A percentile compares a stretch with the other conserved stretches of the same genome.
These are phyloP conservation scores for Rhizophagus clarus DNA, from an alignment of 192 early-diverging fungal genomes.

Conservation along the genomic window DNA sequence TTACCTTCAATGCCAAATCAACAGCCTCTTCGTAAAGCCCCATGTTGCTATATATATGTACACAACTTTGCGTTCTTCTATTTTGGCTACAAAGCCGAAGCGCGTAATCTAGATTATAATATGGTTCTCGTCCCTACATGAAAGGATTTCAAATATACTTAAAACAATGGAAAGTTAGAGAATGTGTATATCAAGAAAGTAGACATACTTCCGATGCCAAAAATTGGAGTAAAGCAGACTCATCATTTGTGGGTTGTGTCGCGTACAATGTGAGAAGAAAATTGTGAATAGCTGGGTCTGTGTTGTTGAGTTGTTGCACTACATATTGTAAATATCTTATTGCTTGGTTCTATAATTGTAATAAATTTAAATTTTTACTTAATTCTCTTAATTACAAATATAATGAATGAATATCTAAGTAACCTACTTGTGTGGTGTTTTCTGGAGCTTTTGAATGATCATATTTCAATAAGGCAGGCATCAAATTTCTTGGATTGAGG, in stretches of 20 bases:
- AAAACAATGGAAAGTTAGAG: background rate
- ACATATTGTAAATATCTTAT: constrained; percentile 88
- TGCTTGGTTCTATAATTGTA: constrained; percentile 72
- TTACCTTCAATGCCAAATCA: constrained; percentile 80
- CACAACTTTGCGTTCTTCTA: constrained; percentile 81
- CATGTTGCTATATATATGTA: constrained; percentile 87
- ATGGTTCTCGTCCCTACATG: constrained; percentile 70
- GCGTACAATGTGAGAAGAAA: constrained; percentile 83
- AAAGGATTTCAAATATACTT: background rate
- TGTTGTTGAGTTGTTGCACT: constrained; percentile 73
- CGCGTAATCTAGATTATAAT: constrained; percentile 91
- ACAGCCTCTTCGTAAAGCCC: constrained; percentile 93
- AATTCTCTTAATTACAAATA: background rate
- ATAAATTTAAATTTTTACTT: constrained; percentile 2
- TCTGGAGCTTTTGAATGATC: constrained; percentile 51
- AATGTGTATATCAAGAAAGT: background rate
- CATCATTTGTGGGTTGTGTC: constrained; percentile 64
- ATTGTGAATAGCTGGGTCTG: constrained; percentile 92
- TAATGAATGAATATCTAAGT: constrained; percentile 20
- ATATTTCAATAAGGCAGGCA: constrained; percentile 88
- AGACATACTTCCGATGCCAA: constrained; percentile 64
- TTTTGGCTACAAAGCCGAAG: constrained; percentile 86
- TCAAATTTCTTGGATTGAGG: constrained; percentile 79
- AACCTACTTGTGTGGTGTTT: constrained; percentile 38
- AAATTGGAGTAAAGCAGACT: constrained; percentile 74